Conservation (phyloP, 352 stramenopile genomes). For the Globisporangium abappressorium region DNA sequence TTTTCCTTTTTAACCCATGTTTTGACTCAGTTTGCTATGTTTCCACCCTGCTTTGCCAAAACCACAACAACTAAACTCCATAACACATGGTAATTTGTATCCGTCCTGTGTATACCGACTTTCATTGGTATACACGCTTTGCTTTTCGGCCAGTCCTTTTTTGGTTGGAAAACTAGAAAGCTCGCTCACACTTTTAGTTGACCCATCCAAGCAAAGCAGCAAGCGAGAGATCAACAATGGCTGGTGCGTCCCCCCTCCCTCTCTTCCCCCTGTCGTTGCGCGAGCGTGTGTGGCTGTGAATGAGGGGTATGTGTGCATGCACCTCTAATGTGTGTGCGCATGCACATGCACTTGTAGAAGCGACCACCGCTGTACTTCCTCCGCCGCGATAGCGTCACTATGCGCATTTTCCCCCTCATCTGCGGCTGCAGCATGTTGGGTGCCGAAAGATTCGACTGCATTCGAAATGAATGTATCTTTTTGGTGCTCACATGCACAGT, state of each 20-base stretch:
- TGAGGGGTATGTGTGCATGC: too few species aligned
- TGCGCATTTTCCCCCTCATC: background rate
- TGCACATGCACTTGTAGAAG: background rate
- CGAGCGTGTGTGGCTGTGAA: background rate
- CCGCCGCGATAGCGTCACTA: background rate
- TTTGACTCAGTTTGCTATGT: too few species aligned
- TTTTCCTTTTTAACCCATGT: too few species aligned
- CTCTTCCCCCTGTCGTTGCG: background rate
- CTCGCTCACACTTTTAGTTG: background rate
- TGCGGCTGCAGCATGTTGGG: background rate
- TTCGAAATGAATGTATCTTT: background rate
- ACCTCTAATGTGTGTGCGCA: background rate
- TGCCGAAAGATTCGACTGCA: background rate
- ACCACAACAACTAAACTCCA: too few species aligned
- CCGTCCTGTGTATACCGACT: too few species aligned
- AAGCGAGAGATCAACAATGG: slow-evolving; percentile 7
- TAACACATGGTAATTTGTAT: too few species aligned
- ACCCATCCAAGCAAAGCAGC: background rate
- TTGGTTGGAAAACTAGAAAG: background rate
- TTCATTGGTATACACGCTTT: too few species aligned
- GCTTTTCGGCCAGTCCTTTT: background rate
- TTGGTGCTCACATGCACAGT: background rate
- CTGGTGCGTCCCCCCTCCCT: slow-evolving; percentile 3
- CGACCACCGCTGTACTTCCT: background rate
- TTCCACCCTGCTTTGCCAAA: too few species aligned